Base-by-base conservation (phyloP, 2,329 filamentous ascomycete species). In the Phaeosphaeriaceae sp. region DNA sequence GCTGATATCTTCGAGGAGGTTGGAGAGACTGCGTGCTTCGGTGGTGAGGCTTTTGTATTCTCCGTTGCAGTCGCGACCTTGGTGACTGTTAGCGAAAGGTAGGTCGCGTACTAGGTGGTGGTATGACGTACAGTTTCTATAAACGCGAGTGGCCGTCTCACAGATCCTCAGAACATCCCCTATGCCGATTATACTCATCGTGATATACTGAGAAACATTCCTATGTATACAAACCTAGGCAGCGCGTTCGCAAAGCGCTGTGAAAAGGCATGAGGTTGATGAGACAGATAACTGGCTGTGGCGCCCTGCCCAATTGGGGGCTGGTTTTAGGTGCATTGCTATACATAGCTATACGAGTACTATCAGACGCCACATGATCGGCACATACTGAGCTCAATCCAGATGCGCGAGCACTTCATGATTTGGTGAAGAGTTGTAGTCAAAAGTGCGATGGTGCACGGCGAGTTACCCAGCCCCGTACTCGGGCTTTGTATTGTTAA, bases 61-160 rank as follows among this genome's bases (percentile, higher is more conserved):
- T 12, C 66, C 67, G 3, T 64, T 56, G 36, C 56, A 67, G 41
- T 70, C 66, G 39, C 66, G 58, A 41, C 67, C 66, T 67, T 8
- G 4, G n/a, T 40, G 15, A 3, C 35, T 20, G 36, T 56, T 32
- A 53, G 42, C 23, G 17, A n/a, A 28, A 6, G 8, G 18, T 12
- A 6, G 15, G 21, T 13, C 16, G 8, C 9, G n/a, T 15, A 9
- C 21, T 13, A 20, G 16, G 12, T 13, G 6, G 5, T 17, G 5
- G 6, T 8, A 36, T 21, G 12, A 41, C 55, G n/a, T 11, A 65
- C 63, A 67, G 41, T 67, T 67, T 49, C 55, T 63, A 42, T 67
- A 66, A 3, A 63, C 60, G 11, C 54, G 48, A 6, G 50, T 48
- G 21, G 63, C 64, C 23, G 63, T 34, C 35, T 68, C 64, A 16